These are phyloP conservation scores for Rutidosis leptorrhynchoides DNA, from an alignment of 129 eudicot species.

Conservation along the genomic window DNA sequence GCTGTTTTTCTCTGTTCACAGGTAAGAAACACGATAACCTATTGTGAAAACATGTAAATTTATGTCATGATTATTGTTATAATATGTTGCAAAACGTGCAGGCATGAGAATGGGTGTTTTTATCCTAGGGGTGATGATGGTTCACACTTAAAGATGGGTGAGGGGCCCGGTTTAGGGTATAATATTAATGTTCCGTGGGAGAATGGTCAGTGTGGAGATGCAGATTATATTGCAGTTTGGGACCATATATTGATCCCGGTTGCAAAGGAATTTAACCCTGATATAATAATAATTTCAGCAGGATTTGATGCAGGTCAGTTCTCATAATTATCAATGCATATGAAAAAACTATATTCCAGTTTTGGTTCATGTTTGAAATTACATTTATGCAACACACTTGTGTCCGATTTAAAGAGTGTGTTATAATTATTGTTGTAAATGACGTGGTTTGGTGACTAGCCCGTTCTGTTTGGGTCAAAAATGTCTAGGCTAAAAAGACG, in stretches of 20 bases:
- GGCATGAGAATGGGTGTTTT: constrained; percentile 75
- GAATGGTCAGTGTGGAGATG: constrained; percentile 80
- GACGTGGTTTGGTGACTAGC: too few relatives aligned
- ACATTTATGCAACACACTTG: constrained; percentile 1
- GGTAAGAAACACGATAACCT: constrained; percentile 38
- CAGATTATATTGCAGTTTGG: constrained; percentile 96
- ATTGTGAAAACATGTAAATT: neutral
- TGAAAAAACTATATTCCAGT: neutral
- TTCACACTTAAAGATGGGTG: constrained; percentile 76
- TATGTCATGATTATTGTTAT: constrained; percentile 13
- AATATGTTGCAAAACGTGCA: constrained; percentile 25
- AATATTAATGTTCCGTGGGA: constrained; percentile 98
- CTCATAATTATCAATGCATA: constrained; percentile 6
- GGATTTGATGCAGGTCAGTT: constrained; percentile 99
- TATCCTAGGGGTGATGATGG: constrained; percentile 86
- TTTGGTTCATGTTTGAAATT: neutral
- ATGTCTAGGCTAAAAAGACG: too few relatives aligned
- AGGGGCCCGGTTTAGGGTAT: constrained; percentile 74
- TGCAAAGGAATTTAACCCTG: constrained; percentile 84
- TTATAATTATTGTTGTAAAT: too few relatives aligned
- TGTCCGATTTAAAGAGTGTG: neutral
- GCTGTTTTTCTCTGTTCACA: constrained; percentile 92
- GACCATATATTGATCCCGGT: constrained; percentile 85
- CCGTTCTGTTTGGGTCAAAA: too few relatives aligned
- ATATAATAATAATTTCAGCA: constrained; percentile 75